Evolutionary conservation across 1,284 basidiomycete species (phyloP), one percentile per base, ranked within the genome.

Genomic region (Cryptococcus sp.): DNA sequence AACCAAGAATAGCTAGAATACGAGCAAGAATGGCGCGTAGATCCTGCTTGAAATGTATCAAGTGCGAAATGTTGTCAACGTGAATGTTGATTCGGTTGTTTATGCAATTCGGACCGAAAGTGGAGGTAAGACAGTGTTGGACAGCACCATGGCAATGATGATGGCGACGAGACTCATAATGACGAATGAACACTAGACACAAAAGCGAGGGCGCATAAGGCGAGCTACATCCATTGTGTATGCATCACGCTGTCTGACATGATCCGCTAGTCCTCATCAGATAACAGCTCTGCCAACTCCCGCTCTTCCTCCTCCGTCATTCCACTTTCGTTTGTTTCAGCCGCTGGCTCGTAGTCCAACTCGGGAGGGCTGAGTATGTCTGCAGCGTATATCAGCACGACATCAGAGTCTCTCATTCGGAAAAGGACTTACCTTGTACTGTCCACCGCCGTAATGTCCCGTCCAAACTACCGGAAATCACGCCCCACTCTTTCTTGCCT

Each of bases 391-490:
- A 50, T 20, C 34, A 13, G n/a, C 26, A 17, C 16, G 44, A 45
- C 25, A 38, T 56, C 26, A 34, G n/a, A 43, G 26, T 17, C 15
- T 41, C 20, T 19, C 46, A 57, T 34, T 16, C 15, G 22, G 37
- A 54, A 16, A 23, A 19, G 3, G 0, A 75, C 84, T 56, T 65
- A 89, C 90, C 89, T 64, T 79, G 77, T 29, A 93, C 75, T 67
- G 81, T 84, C 91, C 93, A 96, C 67, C 85, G 85, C 61, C 93
- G 80, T 41, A 96, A 80, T 7, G 93, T 95, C 34, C 86, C 85
- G 73, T 97, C 93, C 53, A 97, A 76, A 71, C 90, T 87, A 0
- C 86, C 83, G 54, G 87, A 92, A 41, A 96, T 78, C 1, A 75
- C 53, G 44, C 93, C 81, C 88, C 89, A 92, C 68, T 89, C 86